Evolutionary conservation across 164 flowering plant species (phyloP).

Genomic region (Litsea cubeba): DNA sequence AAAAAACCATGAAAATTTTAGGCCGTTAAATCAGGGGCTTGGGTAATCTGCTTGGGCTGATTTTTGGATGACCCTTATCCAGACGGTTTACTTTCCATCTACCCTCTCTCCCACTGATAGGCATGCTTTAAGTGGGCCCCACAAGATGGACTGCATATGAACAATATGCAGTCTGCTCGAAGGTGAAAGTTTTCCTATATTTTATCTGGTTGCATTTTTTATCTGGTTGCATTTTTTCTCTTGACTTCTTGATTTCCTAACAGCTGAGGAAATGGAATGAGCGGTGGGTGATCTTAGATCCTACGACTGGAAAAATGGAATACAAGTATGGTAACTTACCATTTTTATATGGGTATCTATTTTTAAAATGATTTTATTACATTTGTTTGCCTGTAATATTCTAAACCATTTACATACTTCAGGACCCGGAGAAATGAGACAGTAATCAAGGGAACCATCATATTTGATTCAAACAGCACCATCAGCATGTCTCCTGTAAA

Average conservation of each 20-base stretch:
- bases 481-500: constrained; percentile 86
- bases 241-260: constrained; percentile 11
- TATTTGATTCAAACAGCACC: constrained; percentile 84
- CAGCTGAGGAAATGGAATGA: constrained; percentile 98
- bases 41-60: too few relatives aligned
- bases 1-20: too few relatives aligned
- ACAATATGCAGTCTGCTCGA: too few relatives aligned
- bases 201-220: background rate
- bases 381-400: background rate
- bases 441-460: constrained; percentile 71
- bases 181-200: too few relatives aligned
- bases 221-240: background rate
- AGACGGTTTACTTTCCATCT: too few relatives aligned
- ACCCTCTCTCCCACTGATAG: too few relatives aligned
- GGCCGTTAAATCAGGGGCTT: too few relatives aligned
- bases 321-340: constrained; percentile 63
- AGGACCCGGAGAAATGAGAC: constrained; percentile 90
- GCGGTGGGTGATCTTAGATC: constrained; percentile 93
- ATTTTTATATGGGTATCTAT: background rate
- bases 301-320: constrained; percentile 97
- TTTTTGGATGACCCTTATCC: too few relatives aligned
- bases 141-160: too few relatives aligned
- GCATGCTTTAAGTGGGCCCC: too few relatives aligned
- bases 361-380: constrained; percentile 1
- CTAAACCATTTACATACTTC: constrained; percentile 12